These are phyloP conservation scores for Apiospora rasikravindrae DNA, from an alignment of 2,329 filamentous ascomycete genomes.

Conservation along the genomic window DNA sequence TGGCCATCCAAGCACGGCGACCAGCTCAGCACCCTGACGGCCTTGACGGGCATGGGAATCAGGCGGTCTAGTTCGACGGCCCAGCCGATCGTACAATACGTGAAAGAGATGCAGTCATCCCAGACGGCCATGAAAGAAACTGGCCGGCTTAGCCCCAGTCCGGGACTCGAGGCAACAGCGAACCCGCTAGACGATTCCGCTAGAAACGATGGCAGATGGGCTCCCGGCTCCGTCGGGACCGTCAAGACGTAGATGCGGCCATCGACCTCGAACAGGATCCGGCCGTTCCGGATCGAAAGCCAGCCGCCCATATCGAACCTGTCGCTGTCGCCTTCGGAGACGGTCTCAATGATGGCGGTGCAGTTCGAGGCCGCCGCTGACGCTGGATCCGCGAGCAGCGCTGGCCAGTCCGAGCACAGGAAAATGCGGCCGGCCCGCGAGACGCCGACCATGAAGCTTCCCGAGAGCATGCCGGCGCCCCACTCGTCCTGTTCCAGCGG, in stretches of 20 bases:
- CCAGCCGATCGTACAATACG: constrained; percentile 34
- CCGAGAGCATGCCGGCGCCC: constrained; percentile 51
- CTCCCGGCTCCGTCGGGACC: constrained; percentile 39
- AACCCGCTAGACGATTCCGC: constrained; percentile 28
- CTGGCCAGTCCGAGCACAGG: constrained; percentile 49
- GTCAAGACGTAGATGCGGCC: constrained; percentile 48
- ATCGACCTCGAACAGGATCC: constrained; percentile 49
- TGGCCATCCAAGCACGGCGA: not conserved
- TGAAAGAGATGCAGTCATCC: constrained; percentile 53
- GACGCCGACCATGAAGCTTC: constrained; percentile 48
- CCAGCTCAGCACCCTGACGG: not conserved
- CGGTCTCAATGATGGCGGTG: constrained; percentile 45
- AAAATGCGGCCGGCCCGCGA: constrained; percentile 49
- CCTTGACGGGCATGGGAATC: not conserved
- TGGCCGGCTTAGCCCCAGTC: constrained; percentile 41
- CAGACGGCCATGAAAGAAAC: constrained; percentile 53
- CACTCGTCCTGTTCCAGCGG: constrained; percentile 48
- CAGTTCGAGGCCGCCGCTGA: constrained; percentile 38
- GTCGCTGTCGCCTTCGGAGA: constrained; percentile 40
- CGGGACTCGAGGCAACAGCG: constrained; percentile 31
- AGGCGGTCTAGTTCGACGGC: not conserved
- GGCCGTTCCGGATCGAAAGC: constrained; percentile 48
- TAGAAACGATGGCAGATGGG: not conserved
- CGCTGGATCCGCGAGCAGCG: constrained; percentile 36
- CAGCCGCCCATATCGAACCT: constrained; percentile 52